These are phyloP conservation scores for Solanum lycopersicoides DNA, from an alignment of 257 asterid species.

Conservation along the genomic window DNA sequence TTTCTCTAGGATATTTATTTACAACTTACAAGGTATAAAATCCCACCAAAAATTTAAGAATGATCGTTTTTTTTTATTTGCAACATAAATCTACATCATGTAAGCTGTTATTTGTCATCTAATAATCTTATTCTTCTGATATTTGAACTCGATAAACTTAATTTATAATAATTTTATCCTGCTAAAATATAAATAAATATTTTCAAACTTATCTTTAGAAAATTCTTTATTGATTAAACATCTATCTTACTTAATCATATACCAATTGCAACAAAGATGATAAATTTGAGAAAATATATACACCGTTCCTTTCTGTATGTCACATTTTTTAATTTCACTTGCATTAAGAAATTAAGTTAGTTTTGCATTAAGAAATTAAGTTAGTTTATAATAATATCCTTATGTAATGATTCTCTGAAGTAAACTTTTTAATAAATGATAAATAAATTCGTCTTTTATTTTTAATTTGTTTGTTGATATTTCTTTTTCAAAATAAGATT, in stretches of 20 bases:
- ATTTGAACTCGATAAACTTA: background rate
- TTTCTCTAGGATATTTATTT: background rate
- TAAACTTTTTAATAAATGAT: too few relatives aligned
- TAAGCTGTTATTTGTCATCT: background rate
- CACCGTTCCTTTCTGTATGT: too few relatives aligned
- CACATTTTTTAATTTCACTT: too few relatives aligned
- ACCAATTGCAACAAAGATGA: background rate
- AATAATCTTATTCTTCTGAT: background rate
- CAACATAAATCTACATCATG: background rate
- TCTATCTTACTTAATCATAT: background rate
- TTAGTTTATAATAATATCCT: too few relatives aligned
- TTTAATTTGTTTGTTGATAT: background rate
- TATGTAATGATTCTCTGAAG: too few relatives aligned
- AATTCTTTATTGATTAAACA: background rate
- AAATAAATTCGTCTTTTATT: background rate
- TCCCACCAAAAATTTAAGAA: background rate
- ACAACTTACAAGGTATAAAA: background rate
- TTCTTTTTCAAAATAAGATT: too few relatives aligned
- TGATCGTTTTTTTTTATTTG: background rate
- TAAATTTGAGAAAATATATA: background rate
- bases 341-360: too few relatives aligned
- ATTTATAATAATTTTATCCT: background rate
- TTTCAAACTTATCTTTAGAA: background rate
- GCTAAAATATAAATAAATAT: background rate
- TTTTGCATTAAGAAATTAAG: too few relatives aligned